A percentile compares a stretch with the other conserved stretches of the same genome.
phyloP scores from a whole-genome alignment of 305 asterid species.

The Withania somnifera region DNA sequence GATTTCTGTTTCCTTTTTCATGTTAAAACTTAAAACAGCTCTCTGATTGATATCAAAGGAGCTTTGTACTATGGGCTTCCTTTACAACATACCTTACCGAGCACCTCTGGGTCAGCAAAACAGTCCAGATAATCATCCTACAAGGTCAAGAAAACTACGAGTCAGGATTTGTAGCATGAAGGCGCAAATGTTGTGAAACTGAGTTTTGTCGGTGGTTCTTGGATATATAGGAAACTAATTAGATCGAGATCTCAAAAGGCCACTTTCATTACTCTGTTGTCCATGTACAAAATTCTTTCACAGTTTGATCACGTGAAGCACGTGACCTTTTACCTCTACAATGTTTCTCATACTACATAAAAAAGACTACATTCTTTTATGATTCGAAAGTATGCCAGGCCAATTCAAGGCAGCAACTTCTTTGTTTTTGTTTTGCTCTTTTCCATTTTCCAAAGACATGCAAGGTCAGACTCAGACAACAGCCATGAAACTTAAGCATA shows the following conservation, averaged over 20 bases:
- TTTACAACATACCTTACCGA: constrained; percentile 39
- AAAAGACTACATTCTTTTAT: not conserved
- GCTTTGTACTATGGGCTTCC: not conserved
- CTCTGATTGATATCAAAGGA: not conserved
- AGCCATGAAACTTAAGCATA: not conserved
- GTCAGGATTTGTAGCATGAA: not conserved
- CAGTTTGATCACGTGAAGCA: too few species aligned
- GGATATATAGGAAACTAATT: not conserved
- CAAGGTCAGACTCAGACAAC: not conserved
- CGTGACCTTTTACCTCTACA: not conserved
- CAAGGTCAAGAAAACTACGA: not conserved
- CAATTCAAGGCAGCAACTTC: not conserved
- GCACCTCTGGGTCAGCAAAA: constrained; percentile 48
- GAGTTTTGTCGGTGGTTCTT: not conserved
- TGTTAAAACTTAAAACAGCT: not conserved
- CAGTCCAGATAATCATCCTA: constrained; percentile 62
- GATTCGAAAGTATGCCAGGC: not conserved
- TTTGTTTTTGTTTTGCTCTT: not conserved
- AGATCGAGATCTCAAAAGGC: not conserved
- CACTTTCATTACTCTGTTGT: not conserved
- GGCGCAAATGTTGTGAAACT: not conserved
- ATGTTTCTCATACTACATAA: not conserved
- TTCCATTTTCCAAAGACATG: not conserved
- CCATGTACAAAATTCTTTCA: not conserved
- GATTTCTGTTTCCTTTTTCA: not conserved